Evolutionary conservation across 176 grass and related monocot genomes (phyloP).

Genomic region (Oropetium thomaeum): DNA sequence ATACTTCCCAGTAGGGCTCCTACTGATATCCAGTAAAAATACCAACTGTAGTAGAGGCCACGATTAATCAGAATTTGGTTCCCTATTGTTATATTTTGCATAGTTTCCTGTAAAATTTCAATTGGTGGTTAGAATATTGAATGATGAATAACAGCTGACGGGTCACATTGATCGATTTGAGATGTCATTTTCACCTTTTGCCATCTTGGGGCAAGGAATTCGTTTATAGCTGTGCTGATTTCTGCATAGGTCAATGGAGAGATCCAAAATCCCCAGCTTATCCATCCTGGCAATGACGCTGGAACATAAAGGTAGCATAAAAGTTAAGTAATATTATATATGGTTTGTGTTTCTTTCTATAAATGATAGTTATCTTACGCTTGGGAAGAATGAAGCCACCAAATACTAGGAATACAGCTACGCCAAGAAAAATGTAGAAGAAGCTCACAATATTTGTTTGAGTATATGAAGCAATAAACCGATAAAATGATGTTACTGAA

Average conservation of each 20-base stretch:
- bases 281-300: conserved; percentile 59
- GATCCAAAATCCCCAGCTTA: conserved; percentile 69
- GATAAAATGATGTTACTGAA: conserved; percentile 33
- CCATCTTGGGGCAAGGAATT: conserved; percentile 70
- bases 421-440: neutral
- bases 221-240: conserved; percentile 54
- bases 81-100: neutral
- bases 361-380: neutral
- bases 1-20: conserved; percentile 48
- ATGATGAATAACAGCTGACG: neutral
- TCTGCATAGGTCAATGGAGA: conserved; percentile 60
- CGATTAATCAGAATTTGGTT: neutral
- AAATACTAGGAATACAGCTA: neutral
- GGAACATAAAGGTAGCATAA: neutral
- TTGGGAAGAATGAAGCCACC: conserved; percentile 15
- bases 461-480: conserved; percentile 41
- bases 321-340: neutral
- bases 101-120: conserved; percentile 6
- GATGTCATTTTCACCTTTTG: conserved; percentile 37
- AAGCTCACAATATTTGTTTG: conserved; percentile 16
- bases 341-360: neutral
- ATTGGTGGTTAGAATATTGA: neutral
- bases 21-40: conserved; percentile 64
- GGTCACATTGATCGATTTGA: neutral
- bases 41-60: conserved; percentile 32